phyloP scores from a whole-genome alignment of 176 grass and related monocot species.

The Avena insularis region DNA sequence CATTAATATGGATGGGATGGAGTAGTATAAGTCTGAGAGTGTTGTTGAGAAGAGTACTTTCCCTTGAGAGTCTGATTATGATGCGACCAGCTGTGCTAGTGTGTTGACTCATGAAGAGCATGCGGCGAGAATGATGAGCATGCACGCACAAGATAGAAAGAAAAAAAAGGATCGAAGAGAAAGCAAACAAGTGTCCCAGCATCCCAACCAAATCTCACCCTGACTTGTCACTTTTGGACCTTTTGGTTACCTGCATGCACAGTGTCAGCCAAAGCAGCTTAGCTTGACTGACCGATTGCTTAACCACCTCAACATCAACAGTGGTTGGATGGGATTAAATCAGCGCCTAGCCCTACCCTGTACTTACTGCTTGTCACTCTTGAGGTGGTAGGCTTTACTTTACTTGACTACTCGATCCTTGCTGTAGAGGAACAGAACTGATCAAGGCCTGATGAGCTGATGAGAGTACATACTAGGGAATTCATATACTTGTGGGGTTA shows the following conservation, averaged over 20 bases:
- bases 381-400: neutral
- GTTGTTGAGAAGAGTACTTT: conserved; percentile 3
- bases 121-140: conserved; percentile 46
- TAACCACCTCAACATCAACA: conserved; percentile 33
- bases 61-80: conserved; percentile 13
- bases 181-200: conserved; percentile 32
- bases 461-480: conserved; percentile 1
- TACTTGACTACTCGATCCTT: neutral
- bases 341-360: conserved; percentile 35
- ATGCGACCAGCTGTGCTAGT: conserved; percentile 3
- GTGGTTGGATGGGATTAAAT: conserved; percentile 4
- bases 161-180: neutral
- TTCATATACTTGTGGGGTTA: neutral
- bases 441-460: neutral
- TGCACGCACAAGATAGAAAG: conserved; percentile 44
- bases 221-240: conserved; percentile 12
- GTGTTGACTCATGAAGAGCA: conserved; percentile 2
- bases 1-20: too few relatives aligned
- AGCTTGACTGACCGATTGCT: conserved; percentile 6
- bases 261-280: conserved; percentile 17
- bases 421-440: conserved; percentile 11
- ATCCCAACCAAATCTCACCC: conserved; percentile 39
- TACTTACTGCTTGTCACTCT: neutral
- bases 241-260: conserved; percentile 38
- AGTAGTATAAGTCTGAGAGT: neutral